Percentiles rank a stretch among this genome's conserved stretches.
Conservation (phyloP, 495 filamentous ascomycete species). For the Penicilliopsis zonata region DNA sequence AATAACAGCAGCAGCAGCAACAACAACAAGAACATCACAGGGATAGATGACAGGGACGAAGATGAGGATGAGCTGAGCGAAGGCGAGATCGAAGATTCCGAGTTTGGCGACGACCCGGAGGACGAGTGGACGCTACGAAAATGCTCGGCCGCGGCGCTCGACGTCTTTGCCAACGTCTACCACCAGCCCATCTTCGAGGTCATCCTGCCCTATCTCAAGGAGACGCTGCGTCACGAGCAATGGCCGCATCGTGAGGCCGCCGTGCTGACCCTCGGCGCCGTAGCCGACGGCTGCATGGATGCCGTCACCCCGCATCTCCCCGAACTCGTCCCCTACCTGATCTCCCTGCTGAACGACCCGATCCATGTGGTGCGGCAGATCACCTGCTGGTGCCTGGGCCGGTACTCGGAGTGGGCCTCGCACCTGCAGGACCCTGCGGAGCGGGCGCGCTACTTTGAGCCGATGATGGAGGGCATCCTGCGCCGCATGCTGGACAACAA, state of each 20-base stretch:
- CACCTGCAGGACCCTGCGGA: constrained; percentile 52
- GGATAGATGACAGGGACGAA: constrained; percentile 25
- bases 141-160: constrained; percentile 91
- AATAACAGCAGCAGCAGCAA: too few species aligned
- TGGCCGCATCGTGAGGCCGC: constrained; percentile 93
- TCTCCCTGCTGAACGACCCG: constrained; percentile 69
- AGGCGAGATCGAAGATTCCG: constrained; percentile 78
- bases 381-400: constrained; percentile 92
- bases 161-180: constrained; percentile 88
- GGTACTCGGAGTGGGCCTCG: constrained; percentile 90
- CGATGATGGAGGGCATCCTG: constrained; percentile 96
- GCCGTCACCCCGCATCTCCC: constrained; percentile 85
- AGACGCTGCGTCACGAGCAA: constrained; percentile 75
- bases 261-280: constrained; percentile 86
- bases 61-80: constrained; percentile 72
- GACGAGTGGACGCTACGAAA: constrained; percentile 94
- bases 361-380: constrained; percentile 95
- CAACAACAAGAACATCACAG: too few species aligned
- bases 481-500: constrained; percentile 90
- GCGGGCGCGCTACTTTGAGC: constrained; percentile 72
- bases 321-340: constrained; percentile 81
- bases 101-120: constrained; percentile 63
- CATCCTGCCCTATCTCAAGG: constrained; percentile 84
- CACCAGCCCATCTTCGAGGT: constrained; percentile 77
- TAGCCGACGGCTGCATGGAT: constrained; percentile 89